Evolutionary conservation across 805 yeast species (phyloP).

Genomic region (Myxozyma kluyveri): DNA sequence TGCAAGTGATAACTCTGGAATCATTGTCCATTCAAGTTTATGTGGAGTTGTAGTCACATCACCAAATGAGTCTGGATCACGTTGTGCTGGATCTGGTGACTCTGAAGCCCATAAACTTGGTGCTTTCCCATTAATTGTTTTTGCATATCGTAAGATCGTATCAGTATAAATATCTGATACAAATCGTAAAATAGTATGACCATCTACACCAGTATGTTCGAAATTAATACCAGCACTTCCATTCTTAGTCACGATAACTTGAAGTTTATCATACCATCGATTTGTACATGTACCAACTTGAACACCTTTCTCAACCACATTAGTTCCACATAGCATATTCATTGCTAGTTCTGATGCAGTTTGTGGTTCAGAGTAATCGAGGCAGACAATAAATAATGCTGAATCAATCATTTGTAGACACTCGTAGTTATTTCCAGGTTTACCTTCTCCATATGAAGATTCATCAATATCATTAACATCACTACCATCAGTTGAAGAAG

Average conservation of each 20-base stretch:
- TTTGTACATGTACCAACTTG: slow-evolving; percentile 94
- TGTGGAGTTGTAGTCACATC: slow-evolving; percentile 66
- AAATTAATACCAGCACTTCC: slow-evolving; percentile 92
- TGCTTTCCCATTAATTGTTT: slow-evolving; percentile 69
- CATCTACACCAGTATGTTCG: slow-evolving; percentile 87
- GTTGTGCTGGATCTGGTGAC: slow-evolving; percentile 49
- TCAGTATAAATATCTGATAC: slow-evolving; percentile 91
- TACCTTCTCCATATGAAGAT: no score
- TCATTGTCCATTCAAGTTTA: slow-evolving; percentile 83
- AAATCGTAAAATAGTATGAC: slow-evolving; percentile 85
- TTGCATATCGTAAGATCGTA: slow-evolving; percentile 82
- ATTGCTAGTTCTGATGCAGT: slow-evolving; percentile 61
- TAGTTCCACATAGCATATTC: slow-evolving; percentile 85
- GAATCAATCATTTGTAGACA: slow-evolving; percentile 73
- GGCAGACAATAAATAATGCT: slow-evolving; percentile 76
- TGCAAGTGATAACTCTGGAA: slow-evolving; percentile 72
- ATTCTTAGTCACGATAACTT: slow-evolving; percentile 79
- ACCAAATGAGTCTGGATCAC: slow-evolving; percentile 44
- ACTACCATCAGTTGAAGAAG: not conserved
- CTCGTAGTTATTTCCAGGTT: slow-evolving; percentile 54
- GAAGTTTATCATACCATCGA: slow-evolving; percentile 92
- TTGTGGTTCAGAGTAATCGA: slow-evolving; percentile 71
- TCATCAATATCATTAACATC: not conserved
- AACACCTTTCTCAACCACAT: slow-evolving; percentile 73
- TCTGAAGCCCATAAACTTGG: slow-evolving; percentile 66